Percentiles rank a stretch among this genome's conserved stretches.
phyloP scores from a whole-genome alignment of 768 basidiomycete species.

The Psilocybe subaeruginosa region DNA sequence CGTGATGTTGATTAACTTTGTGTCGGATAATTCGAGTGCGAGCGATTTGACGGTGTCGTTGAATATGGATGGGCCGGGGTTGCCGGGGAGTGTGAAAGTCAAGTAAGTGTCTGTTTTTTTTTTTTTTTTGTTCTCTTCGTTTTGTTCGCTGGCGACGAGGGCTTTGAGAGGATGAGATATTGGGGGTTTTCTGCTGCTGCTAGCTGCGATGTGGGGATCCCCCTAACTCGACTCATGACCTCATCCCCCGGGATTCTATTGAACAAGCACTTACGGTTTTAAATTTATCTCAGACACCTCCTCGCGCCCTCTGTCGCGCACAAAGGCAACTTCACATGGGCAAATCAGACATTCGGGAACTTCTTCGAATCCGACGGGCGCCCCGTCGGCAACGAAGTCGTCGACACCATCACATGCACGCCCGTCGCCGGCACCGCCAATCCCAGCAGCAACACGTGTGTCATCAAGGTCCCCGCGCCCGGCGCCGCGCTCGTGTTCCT shows the following conservation, averaged over 20 bases:
- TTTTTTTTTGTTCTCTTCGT: neutral
- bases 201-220: no score
- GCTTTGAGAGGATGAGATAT: no score
- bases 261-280: neutral
- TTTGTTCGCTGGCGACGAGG: neutral
- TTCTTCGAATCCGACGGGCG: conserved; percentile 66
- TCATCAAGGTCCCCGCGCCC: conserved; percentile 68
- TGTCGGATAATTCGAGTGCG: conserved; percentile 52
- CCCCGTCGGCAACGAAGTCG: conserved; percentile 47
- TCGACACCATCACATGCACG: conserved; percentile 56
- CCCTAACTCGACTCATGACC: no score
- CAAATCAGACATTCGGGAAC: conserved; percentile 60
- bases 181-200: no score
- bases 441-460: conserved; percentile 35
- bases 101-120: conserved; percentile 31
- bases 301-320: conserved; percentile 46
- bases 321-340: conserved; percentile 63
- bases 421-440: neutral
- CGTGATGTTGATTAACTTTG: conserved; percentile 72
- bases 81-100: conserved; percentile 43
- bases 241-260: no score
- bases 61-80: conserved; percentile 35
- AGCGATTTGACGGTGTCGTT: conserved; percentile 56
- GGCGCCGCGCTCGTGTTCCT: conserved; percentile 75
- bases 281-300: conserved; percentile 21